Percentiles rank a stretch among this genome's conserved stretches.
phyloP scores from a whole-genome alignment of 176 grass and related monocot genomes.

The Musa schizocarpa region DNA sequence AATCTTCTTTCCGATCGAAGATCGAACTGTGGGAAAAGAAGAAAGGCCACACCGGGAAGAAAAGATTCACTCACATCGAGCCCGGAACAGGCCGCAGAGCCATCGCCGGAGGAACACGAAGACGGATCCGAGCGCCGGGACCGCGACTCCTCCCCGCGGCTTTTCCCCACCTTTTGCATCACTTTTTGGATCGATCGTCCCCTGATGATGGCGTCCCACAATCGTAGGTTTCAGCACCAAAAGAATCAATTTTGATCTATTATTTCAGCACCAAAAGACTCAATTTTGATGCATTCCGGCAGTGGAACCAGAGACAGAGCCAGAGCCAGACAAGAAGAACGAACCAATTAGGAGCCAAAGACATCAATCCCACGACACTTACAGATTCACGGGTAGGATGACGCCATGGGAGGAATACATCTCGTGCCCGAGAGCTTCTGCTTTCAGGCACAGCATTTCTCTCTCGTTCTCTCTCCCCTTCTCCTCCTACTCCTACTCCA shows the following conservation, averaged over 20 bases:
- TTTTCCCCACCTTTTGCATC: constrained; percentile 41
- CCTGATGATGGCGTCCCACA: constrained; percentile 18
- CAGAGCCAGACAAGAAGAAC: background rate
- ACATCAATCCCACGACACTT: background rate
- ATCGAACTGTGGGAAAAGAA: background rate
- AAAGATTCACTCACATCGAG: constrained; percentile 17
- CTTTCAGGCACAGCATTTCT: constrained; percentile 45
- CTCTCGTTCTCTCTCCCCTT: background rate
- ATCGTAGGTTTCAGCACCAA: background rate
- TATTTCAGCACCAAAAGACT: background rate
- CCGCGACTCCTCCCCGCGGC: background rate
- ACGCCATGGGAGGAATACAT: constrained; percentile 43
- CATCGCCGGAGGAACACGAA: constrained; percentile 27
- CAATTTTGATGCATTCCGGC: background rate
- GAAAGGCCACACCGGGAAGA: background rate
- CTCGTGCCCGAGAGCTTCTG: constrained; percentile 28
- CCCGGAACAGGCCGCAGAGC: constrained; percentile 12
- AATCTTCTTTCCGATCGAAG: background rate
- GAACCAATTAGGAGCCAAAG: background rate
- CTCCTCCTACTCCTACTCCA: background rate
- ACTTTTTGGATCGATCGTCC: constrained; percentile 58
- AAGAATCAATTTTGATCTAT: background rate
- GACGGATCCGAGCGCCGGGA: constrained; percentile 12
- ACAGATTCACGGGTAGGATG: constrained; percentile 24
- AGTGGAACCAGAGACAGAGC: background rate